phyloP scores from a whole-genome alignment of 2,329 filamentous ascomycete species.

The Sporothrix sp. region DNA sequence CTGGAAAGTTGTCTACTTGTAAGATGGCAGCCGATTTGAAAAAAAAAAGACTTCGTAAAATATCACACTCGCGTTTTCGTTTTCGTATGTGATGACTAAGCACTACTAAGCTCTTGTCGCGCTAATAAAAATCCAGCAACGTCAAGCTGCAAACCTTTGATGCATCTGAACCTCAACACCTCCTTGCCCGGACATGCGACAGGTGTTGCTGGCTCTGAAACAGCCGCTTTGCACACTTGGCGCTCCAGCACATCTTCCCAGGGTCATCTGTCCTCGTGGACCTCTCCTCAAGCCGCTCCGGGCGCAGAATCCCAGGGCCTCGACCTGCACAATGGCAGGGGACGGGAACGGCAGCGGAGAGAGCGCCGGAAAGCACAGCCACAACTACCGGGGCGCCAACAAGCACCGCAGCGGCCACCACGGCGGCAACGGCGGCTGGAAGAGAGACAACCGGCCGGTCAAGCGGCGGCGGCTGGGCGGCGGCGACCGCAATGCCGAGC shows the following conservation, averaged over 20 bases:
- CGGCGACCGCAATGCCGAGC: conserved; percentile 7
- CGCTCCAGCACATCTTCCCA: not conserved
- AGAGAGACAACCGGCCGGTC: conserved; percentile 8
- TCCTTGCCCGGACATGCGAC: not conserved
- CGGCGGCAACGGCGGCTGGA: conserved; percentile 3
- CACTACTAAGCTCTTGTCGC: too few species aligned
- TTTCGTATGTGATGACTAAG: too few species aligned
- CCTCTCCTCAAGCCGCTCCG: too few species aligned
- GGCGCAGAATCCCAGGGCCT: too few species aligned
- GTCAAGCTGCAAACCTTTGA: not conserved
- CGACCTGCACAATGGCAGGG: not conserved
- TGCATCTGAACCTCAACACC: not conserved
- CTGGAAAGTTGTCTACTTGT: too few species aligned
- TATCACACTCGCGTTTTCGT: too few species aligned
- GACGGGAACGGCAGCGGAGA: not conserved
- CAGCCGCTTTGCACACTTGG: too few species aligned
- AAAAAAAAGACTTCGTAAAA: too few species aligned
- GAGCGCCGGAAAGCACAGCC: not conserved
- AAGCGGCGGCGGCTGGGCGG: conserved; percentile 11
- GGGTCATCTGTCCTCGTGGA: not conserved
- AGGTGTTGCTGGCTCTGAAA: too few species aligned
- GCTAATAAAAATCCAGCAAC: too few species aligned
- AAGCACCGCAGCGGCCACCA: conserved; percentile 9
- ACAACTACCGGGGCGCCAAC: conserved; percentile 8
- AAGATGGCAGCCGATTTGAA: too few species aligned